Percentiles rank a stretch among this genome's conserved stretches.
phyloP scores from a whole-genome alignment of 2,329 filamentous ascomycete genomes.

The Onygenales sp. region DNA sequence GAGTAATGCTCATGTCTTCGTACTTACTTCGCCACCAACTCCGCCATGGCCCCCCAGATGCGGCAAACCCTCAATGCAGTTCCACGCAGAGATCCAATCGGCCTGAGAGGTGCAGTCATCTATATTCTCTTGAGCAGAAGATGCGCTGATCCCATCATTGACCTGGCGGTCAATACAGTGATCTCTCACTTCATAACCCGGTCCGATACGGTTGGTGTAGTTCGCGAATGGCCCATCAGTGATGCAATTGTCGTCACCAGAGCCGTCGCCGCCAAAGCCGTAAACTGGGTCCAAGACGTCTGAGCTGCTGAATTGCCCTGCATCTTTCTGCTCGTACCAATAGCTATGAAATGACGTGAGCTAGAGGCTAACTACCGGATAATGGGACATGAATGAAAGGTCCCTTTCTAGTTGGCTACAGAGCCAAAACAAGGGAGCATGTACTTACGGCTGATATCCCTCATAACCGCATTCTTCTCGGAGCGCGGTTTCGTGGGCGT shows the following conservation, averaged over 20 bases:
- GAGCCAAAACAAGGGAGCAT: background rate
- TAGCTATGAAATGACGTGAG: background rate
- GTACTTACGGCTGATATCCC: slow-evolving; percentile 2
- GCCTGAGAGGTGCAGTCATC: background rate
- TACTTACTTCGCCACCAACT: background rate
- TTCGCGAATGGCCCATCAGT: slow-evolving; percentile 4
- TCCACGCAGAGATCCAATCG: background rate
- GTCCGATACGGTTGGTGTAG: slow-evolving; percentile 1
- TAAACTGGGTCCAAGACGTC: background rate
- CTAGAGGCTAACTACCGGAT: too few relatives aligned
- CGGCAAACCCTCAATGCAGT: slow-evolving; percentile 1
- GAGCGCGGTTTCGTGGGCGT: slow-evolving; percentile 2
- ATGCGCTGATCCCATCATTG: background rate
- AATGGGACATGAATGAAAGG: too few relatives aligned
- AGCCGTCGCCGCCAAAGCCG: slow-evolving; percentile 4
- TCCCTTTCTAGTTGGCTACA: background rate
- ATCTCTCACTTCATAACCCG: background rate
- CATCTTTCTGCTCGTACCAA: slow-evolving; percentile 6
- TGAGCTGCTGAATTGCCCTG: background rate
- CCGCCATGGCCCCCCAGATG: slow-evolving; percentile 4
- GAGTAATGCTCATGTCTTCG: background rate
- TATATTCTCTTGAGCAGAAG: background rate
- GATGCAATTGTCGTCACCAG: background rate
- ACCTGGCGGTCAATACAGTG: slow-evolving; percentile 4
- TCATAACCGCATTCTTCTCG: slow-evolving; percentile 5